Percentiles rank a stretch among this genome's conserved stretches.
phyloP scores from a whole-genome alignment of 139 green algal species.

The Picochlorum sp. region DNA sequence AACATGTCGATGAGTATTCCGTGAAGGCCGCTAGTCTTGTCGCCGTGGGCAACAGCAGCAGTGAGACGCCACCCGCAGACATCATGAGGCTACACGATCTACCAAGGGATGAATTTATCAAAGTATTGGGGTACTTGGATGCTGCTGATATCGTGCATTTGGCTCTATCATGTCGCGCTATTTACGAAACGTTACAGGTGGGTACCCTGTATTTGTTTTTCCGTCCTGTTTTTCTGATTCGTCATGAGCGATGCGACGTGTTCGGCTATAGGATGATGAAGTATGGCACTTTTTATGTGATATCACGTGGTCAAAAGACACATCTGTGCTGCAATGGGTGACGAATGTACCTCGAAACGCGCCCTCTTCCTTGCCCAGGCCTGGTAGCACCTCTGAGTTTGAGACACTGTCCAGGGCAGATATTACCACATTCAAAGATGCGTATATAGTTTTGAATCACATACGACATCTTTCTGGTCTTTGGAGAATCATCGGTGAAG shows the following conservation, averaged over 20 bases:
- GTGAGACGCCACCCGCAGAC: no score
- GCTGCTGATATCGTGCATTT: conserved; percentile 8
- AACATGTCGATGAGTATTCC: no score
- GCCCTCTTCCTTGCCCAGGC: not conserved
- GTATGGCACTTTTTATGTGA: conserved; percentile 23
- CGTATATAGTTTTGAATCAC: conserved; percentile 20
- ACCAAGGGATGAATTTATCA: conserved; percentile 11
- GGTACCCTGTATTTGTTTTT: not conserved
- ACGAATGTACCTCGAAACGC: not conserved
- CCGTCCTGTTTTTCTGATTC: not conserved
- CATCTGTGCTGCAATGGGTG: conserved; percentile 15
- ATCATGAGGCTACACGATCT: not conserved
- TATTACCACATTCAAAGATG: conserved; percentile 5
- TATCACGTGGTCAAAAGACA: conserved; percentile 10
- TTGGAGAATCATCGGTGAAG: conserved; percentile 27
- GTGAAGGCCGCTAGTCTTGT: no score
- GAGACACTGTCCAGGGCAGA: no score
- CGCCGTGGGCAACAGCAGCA: no score
- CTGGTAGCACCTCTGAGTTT: no score
- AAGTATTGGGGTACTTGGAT: conserved; percentile 3
- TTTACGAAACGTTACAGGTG: conserved; percentile 5
- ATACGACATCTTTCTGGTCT: conserved; percentile 5
- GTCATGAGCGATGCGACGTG: not conserved
- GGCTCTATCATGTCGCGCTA: not conserved
- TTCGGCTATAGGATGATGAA: conserved; percentile 12